These are phyloP conservation scores for Citrus trifoliata DNA, from an alignment of 345 rosid species.

Conservation along the genomic window DNA sequence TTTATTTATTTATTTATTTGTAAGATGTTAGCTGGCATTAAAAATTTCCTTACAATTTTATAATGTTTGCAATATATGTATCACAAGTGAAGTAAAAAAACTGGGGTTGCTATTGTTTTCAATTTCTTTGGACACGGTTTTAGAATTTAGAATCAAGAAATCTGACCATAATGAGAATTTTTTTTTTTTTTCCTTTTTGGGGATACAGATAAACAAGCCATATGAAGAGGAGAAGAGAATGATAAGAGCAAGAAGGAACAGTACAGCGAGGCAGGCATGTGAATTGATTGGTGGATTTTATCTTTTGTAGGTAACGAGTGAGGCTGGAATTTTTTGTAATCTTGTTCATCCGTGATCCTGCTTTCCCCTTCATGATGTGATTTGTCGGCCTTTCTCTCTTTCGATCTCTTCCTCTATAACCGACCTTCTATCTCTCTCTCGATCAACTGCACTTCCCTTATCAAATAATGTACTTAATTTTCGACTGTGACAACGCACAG, in stretches of 20 bases:
- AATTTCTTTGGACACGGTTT: neutral
- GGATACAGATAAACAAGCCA: neutral
- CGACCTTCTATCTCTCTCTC: neutral
- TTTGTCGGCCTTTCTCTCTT: neutral
- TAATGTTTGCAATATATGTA: neutral
- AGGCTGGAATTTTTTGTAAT: slow-evolving; percentile 31
- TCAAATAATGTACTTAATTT: too few relatives aligned
- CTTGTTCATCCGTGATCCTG: slow-evolving; percentile 31
- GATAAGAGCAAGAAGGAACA: slow-evolving; percentile 12
- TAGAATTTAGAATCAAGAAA: neutral
- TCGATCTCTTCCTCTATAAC: neutral
- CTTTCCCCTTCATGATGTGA: slow-evolving; percentile 30
- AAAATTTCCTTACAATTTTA: too few relatives aligned
- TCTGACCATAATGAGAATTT: neutral
- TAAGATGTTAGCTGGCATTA: too few relatives aligned
- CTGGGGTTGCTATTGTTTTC: neutral
- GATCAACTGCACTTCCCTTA: too few relatives aligned
- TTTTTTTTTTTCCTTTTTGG: neutral
- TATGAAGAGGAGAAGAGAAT: neutral
- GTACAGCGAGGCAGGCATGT: slow-evolving; percentile 37
- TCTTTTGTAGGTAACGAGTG: neutral
- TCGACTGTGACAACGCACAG: too few relatives aligned
- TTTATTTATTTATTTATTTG: too few relatives aligned
- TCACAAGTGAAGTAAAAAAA: neutral
- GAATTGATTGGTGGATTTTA: neutral